phyloP scores from a whole-genome alignment of 2,329 filamentous ascomycete species.

The Coleophoma eucalyptorum region DNA sequence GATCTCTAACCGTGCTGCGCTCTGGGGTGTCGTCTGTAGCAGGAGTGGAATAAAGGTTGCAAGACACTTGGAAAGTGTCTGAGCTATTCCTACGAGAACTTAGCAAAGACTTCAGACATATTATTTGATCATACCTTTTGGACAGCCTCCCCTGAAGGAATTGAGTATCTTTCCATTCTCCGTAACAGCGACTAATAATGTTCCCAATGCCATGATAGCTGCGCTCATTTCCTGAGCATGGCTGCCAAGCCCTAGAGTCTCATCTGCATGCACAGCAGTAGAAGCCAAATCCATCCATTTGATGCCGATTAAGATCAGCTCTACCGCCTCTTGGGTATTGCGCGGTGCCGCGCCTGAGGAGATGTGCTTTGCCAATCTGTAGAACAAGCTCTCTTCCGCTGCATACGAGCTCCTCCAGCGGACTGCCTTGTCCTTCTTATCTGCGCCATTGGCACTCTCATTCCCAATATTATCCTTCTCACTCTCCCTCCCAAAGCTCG shows the following conservation, averaged over 20 bases:
- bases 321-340: slow-evolving; percentile 42
- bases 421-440: neutral
- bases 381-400: slow-evolving; percentile 28
- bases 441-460: neutral
- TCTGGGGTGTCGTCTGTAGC: slow-evolving; percentile 51
- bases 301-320: slow-evolving; percentile 45
- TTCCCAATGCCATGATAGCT: slow-evolving; percentile 59
- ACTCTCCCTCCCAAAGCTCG: slow-evolving; percentile 14
- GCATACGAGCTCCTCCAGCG: slow-evolving; percentile 55
- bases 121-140: slow-evolving; percentile 27
- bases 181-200: slow-evolving; percentile 57
- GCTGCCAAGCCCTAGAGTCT: slow-evolving; percentile 36
- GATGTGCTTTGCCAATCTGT: slow-evolving; percentile 24
- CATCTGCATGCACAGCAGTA: slow-evolving; percentile 42
- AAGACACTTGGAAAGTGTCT: slow-evolving; percentile 35
- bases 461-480: neutral
- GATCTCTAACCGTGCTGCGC: slow-evolving; percentile 44
- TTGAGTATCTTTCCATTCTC: slow-evolving; percentile 54
- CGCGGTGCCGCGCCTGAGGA: slow-evolving; percentile 44
- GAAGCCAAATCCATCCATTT: slow-evolving; percentile 58
- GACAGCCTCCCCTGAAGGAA: slow-evolving; percentile 44
- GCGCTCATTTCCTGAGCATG: slow-evolving; percentile 54
- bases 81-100: slow-evolving; percentile 41
- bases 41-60: slow-evolving; percentile 52
- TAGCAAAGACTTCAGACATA: neutral